These are phyloP conservation scores for Geranium incanum DNA, from an alignment of 441 rosid genomes.

Conservation along the genomic window DNA sequence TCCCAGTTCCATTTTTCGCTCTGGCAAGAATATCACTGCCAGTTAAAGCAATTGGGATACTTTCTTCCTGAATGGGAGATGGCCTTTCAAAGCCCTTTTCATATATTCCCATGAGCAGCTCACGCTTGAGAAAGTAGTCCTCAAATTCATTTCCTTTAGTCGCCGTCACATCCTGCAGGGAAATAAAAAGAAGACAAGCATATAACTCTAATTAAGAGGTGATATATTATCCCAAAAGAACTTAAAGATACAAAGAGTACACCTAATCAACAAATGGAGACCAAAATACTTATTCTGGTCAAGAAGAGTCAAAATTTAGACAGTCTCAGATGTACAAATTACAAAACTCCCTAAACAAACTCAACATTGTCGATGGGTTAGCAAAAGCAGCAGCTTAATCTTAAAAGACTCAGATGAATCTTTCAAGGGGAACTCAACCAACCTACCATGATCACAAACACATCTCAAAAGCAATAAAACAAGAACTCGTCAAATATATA, in stretches of 20 bases:
- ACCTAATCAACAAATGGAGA: neutral
- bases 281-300: neutral
- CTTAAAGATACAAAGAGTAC: neutral
- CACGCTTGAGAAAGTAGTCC: slow-evolving; percentile 90
- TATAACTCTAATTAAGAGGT: neutral
- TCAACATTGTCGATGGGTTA: neutral
- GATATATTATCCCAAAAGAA: neutral
- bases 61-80: slow-evolving; percentile 97
- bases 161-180: slow-evolving; percentile 83
- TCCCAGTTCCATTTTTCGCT: slow-evolving; percentile 97
- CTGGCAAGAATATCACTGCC: slow-evolving; percentile 98
- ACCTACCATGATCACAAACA: neutral
- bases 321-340: neutral
- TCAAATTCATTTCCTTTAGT: slow-evolving; percentile 97
- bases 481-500: neutral
- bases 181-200: neutral
- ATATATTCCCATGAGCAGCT: slow-evolving; percentile 92
- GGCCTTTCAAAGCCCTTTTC: slow-evolving; percentile 99
- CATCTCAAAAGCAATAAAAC: neutral
- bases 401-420: neutral
- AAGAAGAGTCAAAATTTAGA: neutral
- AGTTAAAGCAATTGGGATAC: slow-evolving; percentile 95
- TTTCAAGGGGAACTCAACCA: neutral
- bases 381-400: neutral
- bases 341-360: neutral